Base-by-base conservation (phyloP, 2,329 filamentous ascomycete species). In the Coccinonectria pachysandricola region DNA sequence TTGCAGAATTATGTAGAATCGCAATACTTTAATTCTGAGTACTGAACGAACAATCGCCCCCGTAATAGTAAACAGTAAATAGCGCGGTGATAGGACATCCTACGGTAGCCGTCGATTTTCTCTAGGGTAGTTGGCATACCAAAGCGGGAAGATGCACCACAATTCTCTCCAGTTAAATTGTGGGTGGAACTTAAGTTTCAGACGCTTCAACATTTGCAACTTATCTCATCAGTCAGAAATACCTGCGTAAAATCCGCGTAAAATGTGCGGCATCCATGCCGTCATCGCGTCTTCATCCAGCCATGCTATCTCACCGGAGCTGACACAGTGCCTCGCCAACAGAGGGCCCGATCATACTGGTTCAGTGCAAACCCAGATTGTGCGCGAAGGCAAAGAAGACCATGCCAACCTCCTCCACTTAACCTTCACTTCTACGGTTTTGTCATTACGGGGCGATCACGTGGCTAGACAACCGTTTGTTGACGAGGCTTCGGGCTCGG, bases 391-490 rank as follows among this genome's bases (percentile, higher is more conserved):
- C 20, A 23, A 31, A n/a, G n/a, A n/a, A n/a, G n/a, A n/a, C n/a
- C n/a, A n/a, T n/a, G n/a, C n/a, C n/a, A 11, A 24, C 18, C 28
- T 41, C 12, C 48, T 65, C 32, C 57, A 60, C 39, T 42, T 88
- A 34, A 67, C 63, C 10, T 80, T 92, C 46, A 70, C 75, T 8
- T 91, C 88, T 6, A 92, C 86, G 0, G 88, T 98, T 1, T 70
- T 96, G n/a, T 77, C 86, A 4, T 63, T 98, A n/a, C 75, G 91
- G 42, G 88, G 88, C 14, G 68, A 75, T 25, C 62, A 71, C 35
- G 49, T 91, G 25, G 72, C 77, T 6, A 50, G 58, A 17, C 91
- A 96, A 52, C 91, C 91, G 2, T 68, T 93, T 4, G 53, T 68
- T 21, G 70, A 79, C 38, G 19, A 48, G 3, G 36, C 42, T 0